Evolutionary conservation across 768 basidiomycete species (phyloP).

Genomic region (Lyophyllum semitale): DNA sequence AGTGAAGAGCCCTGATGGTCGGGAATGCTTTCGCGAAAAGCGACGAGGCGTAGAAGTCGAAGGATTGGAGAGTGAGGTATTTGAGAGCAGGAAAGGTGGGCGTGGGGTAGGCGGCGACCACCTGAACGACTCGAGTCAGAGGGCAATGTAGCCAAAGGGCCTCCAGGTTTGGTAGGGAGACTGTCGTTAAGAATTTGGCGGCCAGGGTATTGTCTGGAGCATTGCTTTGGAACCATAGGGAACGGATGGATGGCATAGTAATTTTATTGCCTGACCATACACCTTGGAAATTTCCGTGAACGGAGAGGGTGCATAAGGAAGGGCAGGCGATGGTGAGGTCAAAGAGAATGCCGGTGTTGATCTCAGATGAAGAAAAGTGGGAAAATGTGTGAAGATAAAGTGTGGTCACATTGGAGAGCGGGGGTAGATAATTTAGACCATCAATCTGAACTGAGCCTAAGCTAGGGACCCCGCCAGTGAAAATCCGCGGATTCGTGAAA

Average conservation of each 20-base stretch:
- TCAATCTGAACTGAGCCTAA: conserved; percentile 6
- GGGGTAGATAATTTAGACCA: conserved; percentile 23
- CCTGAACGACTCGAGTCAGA: conserved; percentile 14
- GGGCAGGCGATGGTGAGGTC: conserved; percentile 17
- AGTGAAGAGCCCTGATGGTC: conserved; percentile 31
- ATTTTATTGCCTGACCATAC: conserved; percentile 21
- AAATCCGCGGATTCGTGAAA: not conserved
- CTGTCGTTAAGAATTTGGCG: conserved; percentile 26
- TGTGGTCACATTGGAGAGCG: conserved; percentile 30
- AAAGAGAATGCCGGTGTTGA: conserved; percentile 4
- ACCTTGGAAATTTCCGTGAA: conserved; percentile 23
- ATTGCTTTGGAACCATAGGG: conserved; percentile 27
- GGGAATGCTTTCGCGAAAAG: conserved; percentile 28
- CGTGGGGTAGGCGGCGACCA: not conserved
- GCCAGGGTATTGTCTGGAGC: conserved; percentile 18
- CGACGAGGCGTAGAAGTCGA: conserved; percentile 20
- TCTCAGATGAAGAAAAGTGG: conserved; percentile 1
- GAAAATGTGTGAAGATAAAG: conserved; percentile 27
- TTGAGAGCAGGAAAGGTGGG: conserved; percentile 31
- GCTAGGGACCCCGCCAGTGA: conserved; percentile 13
- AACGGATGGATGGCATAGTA: conserved; percentile 25
- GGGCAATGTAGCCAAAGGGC: conserved; percentile 36
- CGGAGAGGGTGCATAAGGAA: conserved; percentile 28
- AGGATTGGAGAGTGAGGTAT: conserved; percentile 32
- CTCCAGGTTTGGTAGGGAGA: conserved; percentile 31